Evolutionary conservation across 78 protist species (phyloP), one percentile per base, ranked within the genome.

Genomic region (Emiliania huxleyi): DNA sequence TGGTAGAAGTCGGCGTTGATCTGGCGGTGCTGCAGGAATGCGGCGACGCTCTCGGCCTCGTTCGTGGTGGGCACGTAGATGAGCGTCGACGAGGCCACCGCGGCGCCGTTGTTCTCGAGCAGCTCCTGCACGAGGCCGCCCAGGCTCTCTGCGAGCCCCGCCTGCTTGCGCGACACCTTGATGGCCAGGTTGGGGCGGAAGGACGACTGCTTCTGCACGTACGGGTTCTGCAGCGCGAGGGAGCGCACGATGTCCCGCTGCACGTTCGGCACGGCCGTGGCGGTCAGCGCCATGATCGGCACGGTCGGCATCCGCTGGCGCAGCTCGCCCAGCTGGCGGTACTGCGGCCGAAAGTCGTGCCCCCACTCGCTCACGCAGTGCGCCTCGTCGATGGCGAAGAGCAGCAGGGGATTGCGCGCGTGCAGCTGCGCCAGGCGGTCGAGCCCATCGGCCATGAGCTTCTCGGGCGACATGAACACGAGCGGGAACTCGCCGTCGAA

Each of bases 381-480:
- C n/a, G n/a, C n/a, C n/a, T n/a, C n/a, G n/a, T n/a, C n/a, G n/a
- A n/a, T n/a, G n/a, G n/a, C n/a, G n/a, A n/a, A n/a, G n/a, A n/a
- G n/a, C 45, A 38, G 1, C 33, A 56, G 33, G 71, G 18, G 71
- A 5, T 21, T 5, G 6, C 5, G 33, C 33, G 71, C 71, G 71
- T 19, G n/a, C n/a, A n/a, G 71, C 71, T 21, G 19, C 35, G 19
- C 23, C 71, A 56, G 29, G 33, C 4, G 35, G 35, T 23, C 18
- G 5, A 5, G 26, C 5, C 56, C 56, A 21, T 21, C 18, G 33
- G 23, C 1, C 19, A 33, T 6, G 15, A 91, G 49, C 56, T 49
- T 52, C 75, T 92, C 94, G 73, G 94, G 94, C n/a, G 94, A 33
- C 35, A 29, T 0, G 92, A 62, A 90, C 23, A 81, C 29, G 43